Evolutionary conservation across 768 basidiomycete species (phyloP), one percentile per base, ranked within the genome.

Genomic region (Trametes cubensis): DNA sequence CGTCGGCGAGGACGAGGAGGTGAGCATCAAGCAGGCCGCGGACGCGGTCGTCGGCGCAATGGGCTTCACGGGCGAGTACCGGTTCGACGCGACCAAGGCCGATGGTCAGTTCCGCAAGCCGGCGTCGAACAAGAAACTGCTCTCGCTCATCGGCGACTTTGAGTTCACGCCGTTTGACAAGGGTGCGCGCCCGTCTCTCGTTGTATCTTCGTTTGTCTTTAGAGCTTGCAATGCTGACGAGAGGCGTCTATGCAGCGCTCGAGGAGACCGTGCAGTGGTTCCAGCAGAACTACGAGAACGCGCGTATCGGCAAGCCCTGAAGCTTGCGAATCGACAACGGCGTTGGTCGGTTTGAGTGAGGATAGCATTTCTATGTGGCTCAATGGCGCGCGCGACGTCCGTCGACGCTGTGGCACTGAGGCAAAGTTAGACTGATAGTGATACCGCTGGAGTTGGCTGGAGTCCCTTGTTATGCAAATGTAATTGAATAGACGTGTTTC

Each of bases 31-130:
- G 72, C 78, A 89, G 52, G 88, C 97, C 21, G 90, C 93, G 5
- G 90, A 95, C 71, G 85, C 92, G n/a, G 91, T 98, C 70, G 94
- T 94, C 67, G 86, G 86, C 63, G 88, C 89, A 14, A 79, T 97
- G 45, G 85, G 83, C 45, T 95, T 94, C 78, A 65, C 88, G 60
- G 90, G 91, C 60, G 81, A 89, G 54, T 94, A 93, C 69, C 74
- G 78, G 42, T 97, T 95, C 74, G 94, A 97, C 75, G 85, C 87
- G 38, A 79, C 84, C 25, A 84, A 85, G 55, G 86, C 95, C 10
- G 96, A 98, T 69, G 95, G 96, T 1, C 95, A 98, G 74, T 95
- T 88, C 83, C 88, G 95, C 67, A 98, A 98, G 77, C 95, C 95
- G 0, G 95, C 95, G 18, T 94, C 93, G 40, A 98, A 98, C 76